These are phyloP conservation scores for Alternaria triticina DNA, from an alignment of 2,329 filamentous ascomycete species.

Conservation along the genomic window DNA sequence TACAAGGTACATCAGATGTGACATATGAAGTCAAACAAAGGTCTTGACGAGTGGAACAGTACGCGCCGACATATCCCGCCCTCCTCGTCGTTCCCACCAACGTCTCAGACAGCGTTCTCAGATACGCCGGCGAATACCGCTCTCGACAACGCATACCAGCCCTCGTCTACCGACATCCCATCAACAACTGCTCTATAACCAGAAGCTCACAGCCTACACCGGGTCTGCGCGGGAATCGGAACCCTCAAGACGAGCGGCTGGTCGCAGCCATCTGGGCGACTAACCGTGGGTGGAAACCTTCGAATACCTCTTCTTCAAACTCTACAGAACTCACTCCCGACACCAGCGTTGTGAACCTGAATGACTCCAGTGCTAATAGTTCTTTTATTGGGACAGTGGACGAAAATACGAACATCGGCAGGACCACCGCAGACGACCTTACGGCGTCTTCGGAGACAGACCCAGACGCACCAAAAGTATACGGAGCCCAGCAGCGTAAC, in stretches of 20 bases:
- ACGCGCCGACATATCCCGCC: constrained; percentile 91
- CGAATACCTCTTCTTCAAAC: constrained; percentile 31
- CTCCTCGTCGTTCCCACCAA: constrained; percentile 82
- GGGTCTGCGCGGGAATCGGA: constrained; percentile 84
- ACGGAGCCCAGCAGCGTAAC: constrained; percentile 91
- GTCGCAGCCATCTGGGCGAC: constrained; percentile 91
- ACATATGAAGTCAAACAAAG: neutral
- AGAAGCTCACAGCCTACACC: constrained; percentile 91
- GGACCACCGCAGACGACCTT: constrained; percentile 35
- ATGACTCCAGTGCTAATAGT: constrained; percentile 40
- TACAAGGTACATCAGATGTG: constrained; percentile 62
- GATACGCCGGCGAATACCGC: constrained; percentile 88
- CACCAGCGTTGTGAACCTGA: constrained; percentile 42
- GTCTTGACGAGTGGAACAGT: constrained; percentile 53
- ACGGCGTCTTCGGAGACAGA: constrained; percentile 47
- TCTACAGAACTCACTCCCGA: constrained; percentile 38
- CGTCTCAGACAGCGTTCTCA: constrained; percentile 96
- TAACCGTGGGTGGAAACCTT: constrained; percentile 45
- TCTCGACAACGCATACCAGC: constrained; percentile 88
- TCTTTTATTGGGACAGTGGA: constrained; percentile 44
- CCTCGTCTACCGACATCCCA: constrained; percentile 90
- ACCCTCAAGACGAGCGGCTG: constrained; percentile 93
- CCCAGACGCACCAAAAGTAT: constrained; percentile 59
- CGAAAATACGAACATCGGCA: constrained; percentile 22
- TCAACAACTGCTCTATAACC: constrained; percentile 97